Evolutionary conservation across 371 early-diverging fungal species (phyloP).

Genomic region (Fennellomyces sp.): DNA sequence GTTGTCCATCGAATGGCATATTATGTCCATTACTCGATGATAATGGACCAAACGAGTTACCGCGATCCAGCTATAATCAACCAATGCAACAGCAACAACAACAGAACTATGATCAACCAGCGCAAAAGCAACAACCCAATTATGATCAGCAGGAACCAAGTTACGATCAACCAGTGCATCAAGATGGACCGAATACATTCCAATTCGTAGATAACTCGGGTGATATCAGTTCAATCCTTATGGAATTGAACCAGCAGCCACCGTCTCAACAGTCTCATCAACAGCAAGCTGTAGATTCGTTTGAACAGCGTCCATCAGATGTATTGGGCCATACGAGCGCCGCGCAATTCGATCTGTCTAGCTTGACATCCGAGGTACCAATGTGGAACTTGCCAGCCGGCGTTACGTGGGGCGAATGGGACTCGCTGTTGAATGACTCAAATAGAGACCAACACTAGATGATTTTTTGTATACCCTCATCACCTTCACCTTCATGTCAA

Average conservation of each 20-base stretch:
- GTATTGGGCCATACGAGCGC: background rate
- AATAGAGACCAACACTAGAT: background rate
- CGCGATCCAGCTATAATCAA: too few species aligned
- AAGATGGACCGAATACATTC: too few species aligned
- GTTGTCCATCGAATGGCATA: too few species aligned
- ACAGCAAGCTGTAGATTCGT: background rate
- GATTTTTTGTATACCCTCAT: background rate
- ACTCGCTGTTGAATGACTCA: conserved; percentile 6
- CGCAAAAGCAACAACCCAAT: too few species aligned
- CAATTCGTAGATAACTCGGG: background rate
- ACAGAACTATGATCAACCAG: too few species aligned
- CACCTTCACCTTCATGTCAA: too few species aligned
- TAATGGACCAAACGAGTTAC: too few species aligned
- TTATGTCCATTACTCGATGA: too few species aligned
- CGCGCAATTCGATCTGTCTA: conserved; percentile 21
- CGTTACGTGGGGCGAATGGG: conserved; percentile 43
- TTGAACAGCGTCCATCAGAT: background rate
- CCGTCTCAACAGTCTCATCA: background rate
- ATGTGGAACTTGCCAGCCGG: conserved; percentile 38
- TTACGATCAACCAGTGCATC: too few species aligned
- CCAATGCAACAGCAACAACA: too few species aligned
- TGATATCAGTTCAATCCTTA: background rate
- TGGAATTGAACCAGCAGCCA: background rate
- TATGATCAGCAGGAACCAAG: too few species aligned
- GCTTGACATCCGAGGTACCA: conserved; percentile 29